Evolutionary conservation across 106 monocot species (phyloP).

Genomic region (Dendrobium chrysotoxum): DNA sequence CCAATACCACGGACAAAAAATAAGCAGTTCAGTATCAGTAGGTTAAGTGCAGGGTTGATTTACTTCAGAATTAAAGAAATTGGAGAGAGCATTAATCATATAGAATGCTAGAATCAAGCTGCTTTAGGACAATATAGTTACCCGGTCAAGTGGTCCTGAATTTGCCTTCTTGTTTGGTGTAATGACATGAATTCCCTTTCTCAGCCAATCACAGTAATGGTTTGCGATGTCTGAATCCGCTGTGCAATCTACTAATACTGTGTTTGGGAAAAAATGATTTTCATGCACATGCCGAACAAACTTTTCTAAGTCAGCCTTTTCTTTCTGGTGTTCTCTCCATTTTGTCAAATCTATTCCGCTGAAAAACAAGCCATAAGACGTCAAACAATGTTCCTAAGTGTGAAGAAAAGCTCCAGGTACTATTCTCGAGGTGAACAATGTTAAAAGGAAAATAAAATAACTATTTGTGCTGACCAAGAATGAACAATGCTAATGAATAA

Average conservation of each 20-base stretch:
- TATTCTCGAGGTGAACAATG: not conserved
- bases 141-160: constrained; percentile 93
- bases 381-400: not conserved
- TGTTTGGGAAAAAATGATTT: constrained; percentile 90
- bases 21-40: not conserved
- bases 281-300: constrained; percentile 70
- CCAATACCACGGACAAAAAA: too few relatives aligned
- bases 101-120: not conserved
- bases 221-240: constrained; percentile 77
- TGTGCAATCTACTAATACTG: constrained; percentile 94
- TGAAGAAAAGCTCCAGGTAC: not conserved
- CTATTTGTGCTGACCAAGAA: not conserved
- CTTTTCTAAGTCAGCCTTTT: constrained; percentile 56
- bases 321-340: constrained; percentile 67
- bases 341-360: constrained; percentile 82
- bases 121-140: constrained; percentile 21
- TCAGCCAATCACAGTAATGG: constrained; percentile 83
- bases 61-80: not conserved
- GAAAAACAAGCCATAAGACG: constrained; percentile 8
- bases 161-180: constrained; percentile 99
- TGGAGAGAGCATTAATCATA: not conserved
- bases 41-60: not conserved
- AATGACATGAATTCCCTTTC: constrained; percentile 90
- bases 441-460: not conserved
- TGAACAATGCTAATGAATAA: not conserved